Evolutionary conservation across 805 yeast species (phyloP), one percentile per base, ranked within the genome.

Genomic region (Debaryomyces castellii): DNA sequence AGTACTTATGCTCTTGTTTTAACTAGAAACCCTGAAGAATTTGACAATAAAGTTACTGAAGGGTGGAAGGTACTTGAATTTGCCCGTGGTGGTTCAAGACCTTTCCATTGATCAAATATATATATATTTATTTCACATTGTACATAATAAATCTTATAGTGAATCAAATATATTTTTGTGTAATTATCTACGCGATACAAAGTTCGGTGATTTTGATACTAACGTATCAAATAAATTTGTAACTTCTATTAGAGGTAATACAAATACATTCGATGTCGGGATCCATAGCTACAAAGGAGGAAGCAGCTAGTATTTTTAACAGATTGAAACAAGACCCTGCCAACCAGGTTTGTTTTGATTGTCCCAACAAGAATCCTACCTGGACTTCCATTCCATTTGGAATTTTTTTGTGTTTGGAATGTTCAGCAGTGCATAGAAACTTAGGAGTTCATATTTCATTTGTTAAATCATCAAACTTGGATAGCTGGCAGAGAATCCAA

Each of bases 321-420:
- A 75, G 78, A 62, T 71, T 88, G 54, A 78, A 80, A 56, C 71
- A 84, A 65, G 74, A 78, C 51, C 82, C 82, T 21, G 87, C 89
- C 39, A 91, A 91, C 73, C 85, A 85, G 59, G 81, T 76, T 32
- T 94, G 99, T 69, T 92, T 94, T 69, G 99, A 94, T 64, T 94
- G 99, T 67, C 80, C 86, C 43, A 87, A 91, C 57, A 89, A 87
- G 62, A 91, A 91, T 64, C 98, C 99, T 30, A 89, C 98, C 0
- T 94, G 99, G 99, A 89, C 99, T 3, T 92, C 98, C 11, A 90
- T 92, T 45, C 96, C 98, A 11, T 92, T 89, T 67, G 99, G 97
- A 45, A 87, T 91, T 43, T 80, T 91, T 63, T 71, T 94, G 48
- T 94, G 99, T 73, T 77, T 91, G 49, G 96, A 94, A 65, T 94